Base-by-base conservation (phyloP, 345 rosid species). In the Brassica nigra region DNA sequence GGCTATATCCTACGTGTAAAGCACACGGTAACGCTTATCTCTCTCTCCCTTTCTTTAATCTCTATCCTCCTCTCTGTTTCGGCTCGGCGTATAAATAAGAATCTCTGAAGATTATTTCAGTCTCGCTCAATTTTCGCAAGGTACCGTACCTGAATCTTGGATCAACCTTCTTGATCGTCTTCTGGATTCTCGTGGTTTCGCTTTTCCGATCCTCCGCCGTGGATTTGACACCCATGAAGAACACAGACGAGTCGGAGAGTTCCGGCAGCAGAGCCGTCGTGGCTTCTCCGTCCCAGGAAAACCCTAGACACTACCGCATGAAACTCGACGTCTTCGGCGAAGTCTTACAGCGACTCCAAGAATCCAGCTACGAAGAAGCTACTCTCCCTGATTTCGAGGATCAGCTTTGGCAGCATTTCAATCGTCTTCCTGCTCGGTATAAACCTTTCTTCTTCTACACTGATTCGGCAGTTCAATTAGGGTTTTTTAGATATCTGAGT, bases 381-480 rank as follows among this genome's bases (percentile, higher is more conserved):
- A 76, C 72, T 81, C 85, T 83, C 58, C 90, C 94, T 64, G 94
- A 89, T 66, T 95, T 95, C 61, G 97, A 93, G 42, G 96, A 93
- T 87, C 89, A 88, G 75, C 96, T 95, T 18, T 95, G 97, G 96
- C 87, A 86, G 61, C 98, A 95, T 84, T 91, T 93, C 88, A 88
- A 90, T 80, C 96, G 97, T 39, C 88, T 93, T 47, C 98, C 99
- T 77, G 94, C 97, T 69, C 87, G 98, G 98, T 92, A 23, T 23
- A 79, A 7, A 11, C 5, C 7, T 54, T 12, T 29, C n/a, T 7
- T 49, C n/a, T 11, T 70, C 33, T 47, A 6, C 76, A 61, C 47
- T 37, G 49, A 37, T 44, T 62, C 37, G 4, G 5, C 58, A n/a
- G 16, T 12, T 47, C n/a, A 37, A 1, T 49, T 71, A 78, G 47